These are phyloP conservation scores for Cryptosporidium parvum DNA, from an alignment of 169 alveolate species.

Conservation along the genomic window DNA sequence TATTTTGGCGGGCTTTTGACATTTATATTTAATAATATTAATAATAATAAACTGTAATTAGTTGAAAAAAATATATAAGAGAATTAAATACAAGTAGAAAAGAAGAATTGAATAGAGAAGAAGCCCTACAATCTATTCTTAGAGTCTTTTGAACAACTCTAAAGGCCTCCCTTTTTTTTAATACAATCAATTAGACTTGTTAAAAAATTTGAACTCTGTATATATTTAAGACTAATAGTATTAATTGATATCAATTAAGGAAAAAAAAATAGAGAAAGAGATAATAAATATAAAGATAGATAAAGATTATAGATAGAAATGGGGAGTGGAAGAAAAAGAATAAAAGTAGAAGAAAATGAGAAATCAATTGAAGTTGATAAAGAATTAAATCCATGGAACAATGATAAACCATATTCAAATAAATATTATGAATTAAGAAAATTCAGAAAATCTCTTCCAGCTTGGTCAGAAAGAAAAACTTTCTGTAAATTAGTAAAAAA, in stretches of 20 bases:
- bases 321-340: conserved; percentile 24
- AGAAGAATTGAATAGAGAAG: neutral
- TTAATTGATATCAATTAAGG: too few species aligned
- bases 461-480: conserved; percentile 88
- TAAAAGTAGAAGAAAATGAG: neutral
- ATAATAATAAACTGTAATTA: too few species aligned
- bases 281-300: too few species aligned
- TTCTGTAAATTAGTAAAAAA: conserved; percentile 86
- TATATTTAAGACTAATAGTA: neutral
- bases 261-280: neutral
- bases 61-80: neutral
- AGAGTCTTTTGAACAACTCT: too few species aligned
- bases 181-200: neutral
- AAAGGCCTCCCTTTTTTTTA: too few species aligned
- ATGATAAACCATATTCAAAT: conserved; percentile 67
- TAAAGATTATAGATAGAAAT: neutral
- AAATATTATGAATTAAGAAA: conserved; percentile 85
- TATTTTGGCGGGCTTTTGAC: neutral
- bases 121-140: too few species aligned
- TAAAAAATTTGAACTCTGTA: neutral
- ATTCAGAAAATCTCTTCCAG: conserved; percentile 87
- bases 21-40: too few species aligned
- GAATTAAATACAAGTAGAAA: neutral
- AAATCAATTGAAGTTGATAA: neutral
- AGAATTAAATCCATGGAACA: conserved; percentile 49